These are phyloP conservation scores for Talaromyces islandicus DNA, from an alignment of 2,329 filamentous ascomycete species.

Conservation along the genomic window DNA sequence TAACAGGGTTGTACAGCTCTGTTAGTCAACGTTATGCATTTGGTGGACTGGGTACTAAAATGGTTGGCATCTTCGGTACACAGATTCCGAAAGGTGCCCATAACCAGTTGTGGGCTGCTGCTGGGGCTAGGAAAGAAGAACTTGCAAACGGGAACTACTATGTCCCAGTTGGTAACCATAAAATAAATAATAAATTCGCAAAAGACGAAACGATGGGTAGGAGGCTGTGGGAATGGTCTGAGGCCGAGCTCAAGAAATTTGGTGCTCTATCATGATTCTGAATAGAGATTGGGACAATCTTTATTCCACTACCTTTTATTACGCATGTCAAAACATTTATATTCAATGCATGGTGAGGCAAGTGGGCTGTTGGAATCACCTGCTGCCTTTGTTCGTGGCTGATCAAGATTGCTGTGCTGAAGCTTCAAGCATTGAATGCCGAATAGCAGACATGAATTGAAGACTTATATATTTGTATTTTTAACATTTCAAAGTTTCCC, in stretches of 20 bases:
- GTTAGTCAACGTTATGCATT: background rate
- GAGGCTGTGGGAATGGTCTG: conserved; percentile 41
- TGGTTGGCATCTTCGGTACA: background rate
- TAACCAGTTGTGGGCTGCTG: conserved; percentile 39
- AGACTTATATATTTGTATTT: background rate
- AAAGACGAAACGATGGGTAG: conserved; percentile 26
- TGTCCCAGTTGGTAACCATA: conserved; percentile 30
- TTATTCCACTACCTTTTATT: background rate
- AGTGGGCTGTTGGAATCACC: background rate
- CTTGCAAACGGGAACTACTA: conserved; percentile 37
- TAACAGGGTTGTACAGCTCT: too few relatives aligned
- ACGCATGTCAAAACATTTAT: background rate
- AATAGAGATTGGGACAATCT: background rate
- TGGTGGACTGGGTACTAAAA: background rate
- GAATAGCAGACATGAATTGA: background rate
- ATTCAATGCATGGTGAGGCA: background rate
- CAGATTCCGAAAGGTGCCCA: background rate
- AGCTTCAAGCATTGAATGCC: background rate
- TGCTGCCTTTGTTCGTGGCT: background rate
- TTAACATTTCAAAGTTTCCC: background rate
- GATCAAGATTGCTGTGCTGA: background rate
- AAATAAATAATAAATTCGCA: conserved; percentile 23
- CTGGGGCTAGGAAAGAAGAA: conserved; percentile 24
- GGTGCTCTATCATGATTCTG: background rate
- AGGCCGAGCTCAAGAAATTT: conserved; percentile 12